These are phyloP conservation scores for Anisodus tanguticus DNA, from an alignment of 257 asterid genomes.

Conservation along the genomic window DNA sequence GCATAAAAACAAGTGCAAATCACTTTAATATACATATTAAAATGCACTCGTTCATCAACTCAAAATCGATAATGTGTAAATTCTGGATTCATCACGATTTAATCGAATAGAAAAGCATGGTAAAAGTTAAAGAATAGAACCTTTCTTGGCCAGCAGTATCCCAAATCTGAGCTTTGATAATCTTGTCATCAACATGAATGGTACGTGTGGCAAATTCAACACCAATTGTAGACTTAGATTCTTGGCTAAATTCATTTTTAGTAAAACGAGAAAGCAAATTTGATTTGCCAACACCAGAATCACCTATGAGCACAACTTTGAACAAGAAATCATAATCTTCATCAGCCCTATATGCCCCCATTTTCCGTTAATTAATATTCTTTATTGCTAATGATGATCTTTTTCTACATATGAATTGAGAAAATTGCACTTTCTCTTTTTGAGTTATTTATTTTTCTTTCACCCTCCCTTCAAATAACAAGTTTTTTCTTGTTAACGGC, in stretches of 20 bases:
- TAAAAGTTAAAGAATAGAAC: conserved; percentile 23
- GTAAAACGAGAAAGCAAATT: conserved; percentile 77
- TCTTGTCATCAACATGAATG: conserved; percentile 71
- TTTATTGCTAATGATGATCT: not conserved
- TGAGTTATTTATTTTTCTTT: not conserved
- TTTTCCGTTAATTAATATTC: conserved; percentile 22
- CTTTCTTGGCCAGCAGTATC: conserved; percentile 93
- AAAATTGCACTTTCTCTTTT: not conserved
- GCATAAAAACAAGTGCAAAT: no score
- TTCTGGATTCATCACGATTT: not conserved
- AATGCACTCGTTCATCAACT: not conserved
- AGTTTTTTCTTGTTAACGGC: not conserved
- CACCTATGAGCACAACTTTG: conserved; percentile 82
- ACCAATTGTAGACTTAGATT: conserved; percentile 80
- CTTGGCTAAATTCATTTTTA: conserved; percentile 76
- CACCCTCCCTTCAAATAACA: conserved; percentile 21
- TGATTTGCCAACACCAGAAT: conserved; percentile 87
- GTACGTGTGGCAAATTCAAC: conserved; percentile 87
- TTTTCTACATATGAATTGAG: not conserved
- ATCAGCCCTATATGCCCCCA: conserved; percentile 77
- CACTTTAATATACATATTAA: no score
- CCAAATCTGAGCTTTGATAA: conserved; percentile 90
- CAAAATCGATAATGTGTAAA: not conserved
- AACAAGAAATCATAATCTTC: conserved; percentile 87
- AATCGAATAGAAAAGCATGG: not conserved